A percentile compares a stretch with the other conserved stretches of the same genome.
These are phyloP conservation scores for Trichoderma afroharzianum DNA, from an alignment of 2,329 filamentous ascomycete species.

Conservation along the genomic window DNA sequence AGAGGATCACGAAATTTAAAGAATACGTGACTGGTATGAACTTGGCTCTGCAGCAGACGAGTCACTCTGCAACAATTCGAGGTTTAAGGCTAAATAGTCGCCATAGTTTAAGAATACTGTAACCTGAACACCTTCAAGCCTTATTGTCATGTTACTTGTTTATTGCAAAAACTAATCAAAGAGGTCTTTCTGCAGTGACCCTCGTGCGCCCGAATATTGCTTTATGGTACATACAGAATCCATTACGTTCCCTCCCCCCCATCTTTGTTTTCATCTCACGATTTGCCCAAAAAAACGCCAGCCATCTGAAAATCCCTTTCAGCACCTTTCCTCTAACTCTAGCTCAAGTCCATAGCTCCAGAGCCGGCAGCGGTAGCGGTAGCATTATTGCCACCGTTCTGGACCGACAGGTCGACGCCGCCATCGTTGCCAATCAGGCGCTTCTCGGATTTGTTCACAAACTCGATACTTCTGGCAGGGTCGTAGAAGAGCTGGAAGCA, in stretches of 20 bases:
- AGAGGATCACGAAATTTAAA: no score
- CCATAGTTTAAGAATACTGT: no score
- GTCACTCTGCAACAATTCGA: no score
- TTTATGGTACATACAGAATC: constrained; percentile 29
- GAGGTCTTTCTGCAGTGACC: constrained; percentile 21
- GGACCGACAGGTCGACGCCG: constrained; percentile 64
- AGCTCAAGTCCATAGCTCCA: constrained; percentile 47
- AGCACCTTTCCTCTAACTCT: constrained; percentile 20
- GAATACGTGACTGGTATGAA: no score
- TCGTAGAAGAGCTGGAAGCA: constrained; percentile 96
- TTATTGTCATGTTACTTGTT: neutral
- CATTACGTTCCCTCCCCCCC: constrained; percentile 21
- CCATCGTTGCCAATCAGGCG: constrained; percentile 87
- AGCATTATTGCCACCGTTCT: constrained; percentile 26
- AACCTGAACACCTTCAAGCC: no score
- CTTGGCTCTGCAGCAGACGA: no score
- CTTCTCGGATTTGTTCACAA: constrained; percentile 86
- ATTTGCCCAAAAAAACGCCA: constrained; percentile 33
- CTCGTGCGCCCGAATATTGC: constrained; percentile 22
- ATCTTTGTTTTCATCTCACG: constrained; percentile 18
- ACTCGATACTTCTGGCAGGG: constrained; percentile 79
- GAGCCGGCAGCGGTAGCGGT: neutral
- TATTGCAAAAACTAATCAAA: constrained; percentile 16
- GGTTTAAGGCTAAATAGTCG: no score
- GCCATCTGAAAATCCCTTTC: constrained; percentile 21